Evolutionary conservation across 129 eudicot genomes (phyloP).

Genomic region (Artemisia tridentata): DNA sequence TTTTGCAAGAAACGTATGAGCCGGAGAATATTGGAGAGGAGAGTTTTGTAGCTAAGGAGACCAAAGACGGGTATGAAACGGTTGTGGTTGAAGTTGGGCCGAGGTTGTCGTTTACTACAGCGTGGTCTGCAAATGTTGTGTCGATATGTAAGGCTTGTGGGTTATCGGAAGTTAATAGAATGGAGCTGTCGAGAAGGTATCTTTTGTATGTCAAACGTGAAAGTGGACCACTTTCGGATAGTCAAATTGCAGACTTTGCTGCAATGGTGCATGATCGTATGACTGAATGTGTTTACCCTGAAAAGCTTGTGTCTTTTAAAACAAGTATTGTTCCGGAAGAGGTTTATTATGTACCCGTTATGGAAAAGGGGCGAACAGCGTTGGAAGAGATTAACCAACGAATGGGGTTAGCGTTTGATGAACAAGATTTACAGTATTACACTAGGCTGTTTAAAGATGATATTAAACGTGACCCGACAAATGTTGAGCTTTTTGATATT

Average conservation of each 20-base stretch:
- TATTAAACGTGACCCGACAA: conserved; percentile 83
- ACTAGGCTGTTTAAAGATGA: conserved; percentile 73
- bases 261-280: conserved; percentile 88
- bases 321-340: conserved; percentile 73
- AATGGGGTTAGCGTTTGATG: conserved; percentile 95
- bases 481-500: conserved; percentile 90
- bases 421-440: conserved; percentile 87
- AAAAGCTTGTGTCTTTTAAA: conserved; percentile 62
- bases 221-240: conserved; percentile 40
- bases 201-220: conserved; percentile 47
- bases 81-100: conserved; percentile 86
- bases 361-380: conserved; percentile 80
- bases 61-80: conserved; percentile 33
- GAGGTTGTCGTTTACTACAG: conserved; percentile 82
- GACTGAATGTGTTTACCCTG: conserved; percentile 79
- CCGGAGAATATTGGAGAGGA: conserved; percentile 74
- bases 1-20: conserved; percentile 74
- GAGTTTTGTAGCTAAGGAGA: conserved; percentile 56
- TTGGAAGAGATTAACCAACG: conserved; percentile 72
- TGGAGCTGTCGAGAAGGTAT: conserved; percentile 86
- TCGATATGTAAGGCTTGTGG: conserved; percentile 88
- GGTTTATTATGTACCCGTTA: conserved; percentile 65
- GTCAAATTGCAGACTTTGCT: conserved; percentile 74
- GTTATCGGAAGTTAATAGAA: conserved; percentile 65
- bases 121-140: conserved; percentile 94